Evolutionary conservation across 164 flowering plant species (phyloP).

Genomic region (Macadamia tetraphylla): DNA sequence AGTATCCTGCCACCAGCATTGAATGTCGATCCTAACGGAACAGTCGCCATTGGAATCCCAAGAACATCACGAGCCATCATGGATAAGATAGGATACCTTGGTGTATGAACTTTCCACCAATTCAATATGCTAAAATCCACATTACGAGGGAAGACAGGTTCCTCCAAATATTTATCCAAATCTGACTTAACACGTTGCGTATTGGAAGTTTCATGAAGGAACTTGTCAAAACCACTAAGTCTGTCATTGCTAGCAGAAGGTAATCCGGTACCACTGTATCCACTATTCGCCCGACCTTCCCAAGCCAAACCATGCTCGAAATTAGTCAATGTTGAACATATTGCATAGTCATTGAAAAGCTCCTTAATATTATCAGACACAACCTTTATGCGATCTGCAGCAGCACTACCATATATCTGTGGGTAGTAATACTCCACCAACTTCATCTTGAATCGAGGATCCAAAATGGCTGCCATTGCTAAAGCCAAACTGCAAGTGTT

Average conservation of each 20-base stretch:
- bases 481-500: conserved; percentile 50
- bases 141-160: conserved; percentile 67
- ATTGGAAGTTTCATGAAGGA: conserved; percentile 51
- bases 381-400: conserved; percentile 41
- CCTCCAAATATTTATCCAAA: conserved; percentile 67
- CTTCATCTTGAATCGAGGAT: conserved; percentile 76
- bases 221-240: conserved; percentile 60
- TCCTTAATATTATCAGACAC: conserved; percentile 48
- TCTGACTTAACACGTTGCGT: conserved; percentile 45
- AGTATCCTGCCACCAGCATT: conserved; percentile 42
- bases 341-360: conserved; percentile 49
- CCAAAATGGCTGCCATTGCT: conserved; percentile 58
- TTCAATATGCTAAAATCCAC: conserved; percentile 56
- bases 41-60: conserved; percentile 57
- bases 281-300: conserved; percentile 7
- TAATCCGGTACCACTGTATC: conserved; percentile 22
- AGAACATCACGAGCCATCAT: conserved; percentile 77
- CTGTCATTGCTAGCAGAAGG: conserved; percentile 29
- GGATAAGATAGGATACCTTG: conserved; percentile 65
- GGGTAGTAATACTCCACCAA: conserved; percentile 62
- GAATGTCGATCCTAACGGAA: conserved; percentile 39
- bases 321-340: conserved; percentile 27
- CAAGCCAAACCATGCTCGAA: conserved; percentile 33
- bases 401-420: conserved; percentile 48
- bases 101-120: conserved; percentile 83